Evolutionary conservation across 2,329 filamentous ascomycete species (phyloP).

Genomic region (Scedosporium minutisporum): DNA sequence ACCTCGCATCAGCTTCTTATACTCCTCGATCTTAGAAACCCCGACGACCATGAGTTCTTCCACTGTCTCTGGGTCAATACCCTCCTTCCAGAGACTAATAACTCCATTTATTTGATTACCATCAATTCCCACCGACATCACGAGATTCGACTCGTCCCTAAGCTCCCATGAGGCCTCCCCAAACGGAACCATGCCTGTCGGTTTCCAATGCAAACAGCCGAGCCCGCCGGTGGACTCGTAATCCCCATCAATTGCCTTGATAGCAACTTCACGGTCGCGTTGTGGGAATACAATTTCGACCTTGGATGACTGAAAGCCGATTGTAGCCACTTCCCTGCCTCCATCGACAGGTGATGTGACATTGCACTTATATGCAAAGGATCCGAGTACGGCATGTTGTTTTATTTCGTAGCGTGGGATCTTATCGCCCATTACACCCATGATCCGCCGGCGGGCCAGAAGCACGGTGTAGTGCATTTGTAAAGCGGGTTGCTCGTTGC

Average conservation of each 20-base stretch:
- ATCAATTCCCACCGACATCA: slow-evolving; percentile 1
- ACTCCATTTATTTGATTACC: slow-evolving; percentile 6
- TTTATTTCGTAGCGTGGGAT: slow-evolving; percentile 7
- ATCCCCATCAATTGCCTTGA: neutral
- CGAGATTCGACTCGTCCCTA: slow-evolving; percentile 1
- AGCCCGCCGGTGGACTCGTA: neutral
- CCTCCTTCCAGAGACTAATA: slow-evolving; percentile 4
- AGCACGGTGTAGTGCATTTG: slow-evolving; percentile 7
- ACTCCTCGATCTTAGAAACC: slow-evolving; percentile 7
- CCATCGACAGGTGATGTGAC: slow-evolving; percentile 4
- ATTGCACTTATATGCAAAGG: slow-evolving; percentile 4
- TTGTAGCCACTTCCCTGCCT: slow-evolving; percentile 2
- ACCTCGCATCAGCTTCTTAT: slow-evolving; percentile 3
- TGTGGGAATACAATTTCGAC: neutral
- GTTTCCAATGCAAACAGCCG: slow-evolving; percentile 1
- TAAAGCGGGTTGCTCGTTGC: neutral
- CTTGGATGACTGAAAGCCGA: slow-evolving; percentile 3
- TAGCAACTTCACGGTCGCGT: neutral
- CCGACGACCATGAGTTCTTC: slow-evolving; percentile 7
- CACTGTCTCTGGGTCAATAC: neutral
- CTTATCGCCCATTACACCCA: slow-evolving; percentile 5
- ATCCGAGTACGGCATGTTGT: neutral
- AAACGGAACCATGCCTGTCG: slow-evolving; percentile 4
- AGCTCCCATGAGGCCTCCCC: slow-evolving; percentile 7
- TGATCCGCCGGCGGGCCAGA: slow-evolving; percentile 1